Evolutionary conservation across 306 rosid species (phyloP).

Genomic region (Trichosanthes truncata): DNA sequence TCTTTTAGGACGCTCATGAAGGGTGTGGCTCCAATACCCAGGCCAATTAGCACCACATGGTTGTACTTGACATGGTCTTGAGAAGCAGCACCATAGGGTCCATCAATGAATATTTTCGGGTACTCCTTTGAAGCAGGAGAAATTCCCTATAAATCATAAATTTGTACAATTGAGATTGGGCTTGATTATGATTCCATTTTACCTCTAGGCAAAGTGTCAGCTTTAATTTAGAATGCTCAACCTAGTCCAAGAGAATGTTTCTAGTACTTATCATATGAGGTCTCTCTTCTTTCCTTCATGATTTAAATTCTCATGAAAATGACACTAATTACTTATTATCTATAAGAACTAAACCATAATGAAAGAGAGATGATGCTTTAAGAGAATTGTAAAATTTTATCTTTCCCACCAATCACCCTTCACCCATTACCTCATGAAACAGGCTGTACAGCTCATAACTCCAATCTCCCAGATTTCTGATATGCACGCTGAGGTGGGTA

Average conservation of each 20-base stretch:
- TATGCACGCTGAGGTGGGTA: conserved; percentile 69
- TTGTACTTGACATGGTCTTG: conserved; percentile 86
- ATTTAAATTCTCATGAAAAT: neutral
- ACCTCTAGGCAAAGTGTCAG: neutral
- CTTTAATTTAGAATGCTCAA: neutral
- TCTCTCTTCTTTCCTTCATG: neutral
- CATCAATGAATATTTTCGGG: conserved; percentile 75
- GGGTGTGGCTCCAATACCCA: conserved; percentile 90
- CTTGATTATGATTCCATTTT: neutral
- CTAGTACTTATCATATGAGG: neutral
- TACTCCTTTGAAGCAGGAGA: conserved; percentile 26
- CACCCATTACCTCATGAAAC: conserved; percentile 59
- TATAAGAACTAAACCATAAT: neutral
- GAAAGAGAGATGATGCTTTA: neutral
- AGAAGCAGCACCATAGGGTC: conserved; percentile 81
- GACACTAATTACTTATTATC: neutral
- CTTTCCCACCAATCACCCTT: neutral
- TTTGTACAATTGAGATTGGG: neutral
- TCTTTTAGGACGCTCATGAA: conserved; percentile 89
- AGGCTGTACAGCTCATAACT: conserved; percentile 55
- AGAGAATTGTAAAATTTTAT: neutral
- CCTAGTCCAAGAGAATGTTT: neutral
- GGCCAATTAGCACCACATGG: conserved; percentile 59
- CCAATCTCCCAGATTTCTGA: conserved; percentile 84
- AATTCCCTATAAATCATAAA: conserved; percentile 32